phyloP scores from a whole-genome alignment of 2,329 filamentous ascomycete species.

The Fusarium subglutinans region DNA sequence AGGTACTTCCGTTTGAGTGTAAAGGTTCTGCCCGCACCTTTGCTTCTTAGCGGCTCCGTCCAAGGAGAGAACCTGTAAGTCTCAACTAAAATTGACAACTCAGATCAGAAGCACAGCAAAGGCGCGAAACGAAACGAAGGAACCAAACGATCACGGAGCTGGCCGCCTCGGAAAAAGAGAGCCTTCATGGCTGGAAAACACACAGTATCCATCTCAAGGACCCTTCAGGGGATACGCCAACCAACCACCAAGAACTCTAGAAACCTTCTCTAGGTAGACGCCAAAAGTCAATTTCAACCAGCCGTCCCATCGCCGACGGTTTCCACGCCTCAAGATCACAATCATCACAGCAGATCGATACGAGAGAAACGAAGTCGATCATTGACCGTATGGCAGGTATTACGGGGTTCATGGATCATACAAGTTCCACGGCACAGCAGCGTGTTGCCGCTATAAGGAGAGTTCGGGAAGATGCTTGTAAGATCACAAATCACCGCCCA shows the following conservation, averaged over 20 bases:
- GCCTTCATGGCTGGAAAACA: neutral
- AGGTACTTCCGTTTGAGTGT: neutral
- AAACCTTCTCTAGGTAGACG: slow-evolving; percentile 8
- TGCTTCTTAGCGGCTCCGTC: slow-evolving; percentile 1
- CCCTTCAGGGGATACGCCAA: neutral
- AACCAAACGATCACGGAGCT: neutral
- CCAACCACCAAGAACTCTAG: slow-evolving; percentile 16
- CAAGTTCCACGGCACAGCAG: neutral
- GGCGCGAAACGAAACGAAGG: neutral
- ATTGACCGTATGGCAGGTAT: neutral
- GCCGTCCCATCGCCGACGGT: slow-evolving; percentile 12
- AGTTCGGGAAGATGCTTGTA: neutral
- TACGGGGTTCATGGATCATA: neutral
- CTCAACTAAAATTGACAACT: slow-evolving; percentile 15
- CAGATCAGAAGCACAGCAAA: slow-evolving; percentile 8
- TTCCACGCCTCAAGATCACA: neutral
- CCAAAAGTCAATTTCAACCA: slow-evolving; percentile 34
- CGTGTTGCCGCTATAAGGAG: neutral
- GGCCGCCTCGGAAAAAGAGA: slow-evolving; percentile 5
- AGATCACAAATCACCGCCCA: neutral
- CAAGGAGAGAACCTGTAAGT: neutral
- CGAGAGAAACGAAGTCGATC: neutral
- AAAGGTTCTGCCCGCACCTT: neutral
- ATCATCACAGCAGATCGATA: neutral
- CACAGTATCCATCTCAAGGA: neutral